Evolutionary conservation across 139 green algal genomes (phyloP), one percentile per base, ranked within the genome.

Genomic region (Chlamydomonas sphaeroides): DNA sequence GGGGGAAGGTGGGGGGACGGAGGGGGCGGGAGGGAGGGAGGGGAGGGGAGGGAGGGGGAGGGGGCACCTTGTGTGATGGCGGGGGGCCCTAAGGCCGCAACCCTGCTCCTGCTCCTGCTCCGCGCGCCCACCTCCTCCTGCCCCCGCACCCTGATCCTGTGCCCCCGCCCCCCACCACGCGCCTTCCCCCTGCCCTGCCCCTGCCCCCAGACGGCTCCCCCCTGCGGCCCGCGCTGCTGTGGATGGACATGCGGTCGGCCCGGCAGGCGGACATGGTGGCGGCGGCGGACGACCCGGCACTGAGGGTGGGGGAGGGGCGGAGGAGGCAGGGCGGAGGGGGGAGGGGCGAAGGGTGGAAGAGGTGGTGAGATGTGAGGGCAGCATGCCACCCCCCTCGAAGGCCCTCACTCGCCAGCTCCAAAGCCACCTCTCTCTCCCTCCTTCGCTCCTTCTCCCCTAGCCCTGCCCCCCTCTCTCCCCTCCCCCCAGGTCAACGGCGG

Each of bases 231-330:
- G 92, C 90, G 2, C 83, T 97, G 39, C 84, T 97, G 68, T 97
- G 94, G 94, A 94, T 94, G 91, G 94, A 97, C 88, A 94, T 96
- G 93, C 86, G 94, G 51, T 84, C 73, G 11, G 86, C 92, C 0
- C 63, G 49, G 5, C 90, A 97, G 88, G 91, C 93, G 21, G 87
- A 84, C n/a, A 35, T 78, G 36, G 89, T 97, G 33, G 85, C 90
- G 11, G 85, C 83, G 21, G 85, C 70, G 2, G 69, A 78, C 5
- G 92, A 96, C 84, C 59, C 85, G 25, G 90, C 91, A 17, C 79
- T 97, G 38, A 35, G 79, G 67, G 90, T 94, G 72, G 69, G 85
- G 23, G 3, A 23, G 21, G 21, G 32, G 20, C 8, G 33, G 20
- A 26, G 25, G 14, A 28, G 5, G 14, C 17, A 17, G 63, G 33